phyloP scores from a whole-genome alignment of 768 basidiomycete species.

The Fomitopsis serialis region DNA sequence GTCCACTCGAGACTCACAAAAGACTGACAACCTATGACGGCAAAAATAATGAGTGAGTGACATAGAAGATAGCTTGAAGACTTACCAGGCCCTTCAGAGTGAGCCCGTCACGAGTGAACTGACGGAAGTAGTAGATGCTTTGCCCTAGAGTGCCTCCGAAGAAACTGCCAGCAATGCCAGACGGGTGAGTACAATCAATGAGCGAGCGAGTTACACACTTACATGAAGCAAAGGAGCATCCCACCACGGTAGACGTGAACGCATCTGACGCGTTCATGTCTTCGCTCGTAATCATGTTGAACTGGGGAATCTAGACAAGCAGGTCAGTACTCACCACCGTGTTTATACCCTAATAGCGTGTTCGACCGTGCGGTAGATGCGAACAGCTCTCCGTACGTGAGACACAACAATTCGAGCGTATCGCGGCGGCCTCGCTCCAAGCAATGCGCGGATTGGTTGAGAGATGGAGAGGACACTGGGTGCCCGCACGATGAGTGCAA shows the following conservation, averaged over 20 bases:
- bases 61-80: neutral
- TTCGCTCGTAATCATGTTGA: neutral
- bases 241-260: neutral
- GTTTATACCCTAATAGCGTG: no score
- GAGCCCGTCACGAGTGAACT: neutral
- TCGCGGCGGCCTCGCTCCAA: no score
- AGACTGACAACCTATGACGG: neutral
- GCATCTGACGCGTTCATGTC: neutral
- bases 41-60: neutral
- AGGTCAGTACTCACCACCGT: no score
- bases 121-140: neutral
- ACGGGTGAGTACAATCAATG: neutral
- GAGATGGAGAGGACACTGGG: no score
- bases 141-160: neutral
- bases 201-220: neutral
- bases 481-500: no score
- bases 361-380: no score
- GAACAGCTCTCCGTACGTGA: no score
- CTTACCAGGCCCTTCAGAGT: neutral
- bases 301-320: no score
- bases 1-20: neutral
- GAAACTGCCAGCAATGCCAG: neutral
- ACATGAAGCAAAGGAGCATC: constrained; percentile 1
- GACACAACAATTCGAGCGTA: no score
- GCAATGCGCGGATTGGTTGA: no score